These are phyloP conservation scores for Eucalyptus fibrosa DNA, from an alignment of 345 rosid species.

Conservation along the genomic window DNA sequence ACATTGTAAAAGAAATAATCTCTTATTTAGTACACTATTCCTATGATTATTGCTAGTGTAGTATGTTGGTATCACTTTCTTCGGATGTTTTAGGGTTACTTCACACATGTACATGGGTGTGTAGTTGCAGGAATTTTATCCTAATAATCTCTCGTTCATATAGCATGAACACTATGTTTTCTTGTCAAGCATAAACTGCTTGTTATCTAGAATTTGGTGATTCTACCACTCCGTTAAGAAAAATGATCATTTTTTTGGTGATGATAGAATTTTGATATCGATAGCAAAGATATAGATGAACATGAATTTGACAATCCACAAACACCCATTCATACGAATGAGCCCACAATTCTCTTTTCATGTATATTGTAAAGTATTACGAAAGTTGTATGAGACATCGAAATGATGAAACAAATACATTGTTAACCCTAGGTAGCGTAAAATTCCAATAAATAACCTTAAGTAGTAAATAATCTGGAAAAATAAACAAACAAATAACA, in stretches of 20 bases:
- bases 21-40: neutral
- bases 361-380: too few relatives aligned
- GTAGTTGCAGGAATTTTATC: neutral
- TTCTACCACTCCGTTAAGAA: neutral
- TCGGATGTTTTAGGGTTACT: neutral
- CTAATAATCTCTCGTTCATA: neutral
- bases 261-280: neutral
- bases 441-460: neutral
- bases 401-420: neutral
- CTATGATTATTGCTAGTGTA: neutral
- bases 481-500: neutral
- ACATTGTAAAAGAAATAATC: neutral
- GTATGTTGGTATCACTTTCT: neutral
- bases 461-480: neutral
- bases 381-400: neutral
- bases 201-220: neutral
- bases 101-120: neutral
- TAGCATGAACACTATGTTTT: neutral
- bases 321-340: neutral
- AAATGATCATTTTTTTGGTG: neutral
- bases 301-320: neutral
- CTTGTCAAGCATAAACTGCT: neutral
- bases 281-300: neutral
- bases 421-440: neutral
- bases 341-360: neutral